These are phyloP conservation scores for Phytopythium ostracodes DNA, from an alignment of 352 stramenopile species.

Conservation along the genomic window DNA sequence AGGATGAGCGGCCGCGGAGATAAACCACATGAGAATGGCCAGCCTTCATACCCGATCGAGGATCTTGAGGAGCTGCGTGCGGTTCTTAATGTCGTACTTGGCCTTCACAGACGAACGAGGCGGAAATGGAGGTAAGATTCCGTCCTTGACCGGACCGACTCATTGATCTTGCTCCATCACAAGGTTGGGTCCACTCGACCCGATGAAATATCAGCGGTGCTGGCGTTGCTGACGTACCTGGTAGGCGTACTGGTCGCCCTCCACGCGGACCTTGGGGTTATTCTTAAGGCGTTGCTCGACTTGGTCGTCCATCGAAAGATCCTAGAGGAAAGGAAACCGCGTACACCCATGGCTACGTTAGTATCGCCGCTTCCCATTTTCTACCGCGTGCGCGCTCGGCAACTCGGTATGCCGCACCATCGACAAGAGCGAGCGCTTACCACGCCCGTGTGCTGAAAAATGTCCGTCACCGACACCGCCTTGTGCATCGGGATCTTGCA, in stretches of 20 bases:
- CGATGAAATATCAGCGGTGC: background rate
- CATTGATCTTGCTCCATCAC: background rate
- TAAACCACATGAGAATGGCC: background rate
- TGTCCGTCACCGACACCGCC: constrained; percentile 54
- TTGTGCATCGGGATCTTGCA: constrained; percentile 81
- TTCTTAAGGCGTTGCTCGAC: constrained; percentile 83
- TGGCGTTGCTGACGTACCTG: constrained; percentile 28
- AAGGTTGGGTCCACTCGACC: too few species aligned
- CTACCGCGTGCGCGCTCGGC: background rate
- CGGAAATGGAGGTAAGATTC: background rate
- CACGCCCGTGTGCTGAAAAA: constrained; percentile 83
- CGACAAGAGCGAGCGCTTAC: constrained; percentile 28
- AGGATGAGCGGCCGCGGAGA: too few species aligned
- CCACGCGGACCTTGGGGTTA: constrained; percentile 79
- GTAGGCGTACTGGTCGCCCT: constrained; percentile 79
- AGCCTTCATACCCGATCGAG: constrained; percentile 53
- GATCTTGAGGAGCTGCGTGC: constrained; percentile 69
- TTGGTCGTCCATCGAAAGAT: constrained; percentile 79
- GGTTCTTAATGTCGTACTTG: constrained; percentile 89
- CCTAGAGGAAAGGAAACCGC: constrained; percentile 28
- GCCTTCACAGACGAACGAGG: constrained; percentile 33
- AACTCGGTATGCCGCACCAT: background rate
- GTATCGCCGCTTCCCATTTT: background rate
- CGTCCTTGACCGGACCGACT: background rate
- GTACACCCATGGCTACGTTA: background rate